phyloP scores from a whole-genome alignment of 1,139 yeast species.

The Kodamaea arcana region DNA sequence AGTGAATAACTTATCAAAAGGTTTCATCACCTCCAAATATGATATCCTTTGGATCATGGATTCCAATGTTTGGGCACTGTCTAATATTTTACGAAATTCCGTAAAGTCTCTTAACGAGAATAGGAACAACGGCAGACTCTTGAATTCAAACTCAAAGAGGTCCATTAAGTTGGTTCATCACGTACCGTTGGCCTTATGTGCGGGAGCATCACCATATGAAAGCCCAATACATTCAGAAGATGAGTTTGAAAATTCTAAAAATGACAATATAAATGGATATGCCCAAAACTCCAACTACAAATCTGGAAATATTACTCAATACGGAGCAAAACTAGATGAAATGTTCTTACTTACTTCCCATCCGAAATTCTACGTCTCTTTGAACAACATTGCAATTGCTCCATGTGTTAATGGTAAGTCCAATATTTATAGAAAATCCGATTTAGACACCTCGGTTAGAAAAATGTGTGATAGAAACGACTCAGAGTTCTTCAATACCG shows the following conservation, averaged over 20 bases:
- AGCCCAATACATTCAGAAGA: slow-evolving; percentile 1
- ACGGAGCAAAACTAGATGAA: slow-evolving; percentile 79
- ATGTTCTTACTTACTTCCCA: slow-evolving; percentile 83
- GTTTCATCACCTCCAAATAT: slow-evolving; percentile 60
- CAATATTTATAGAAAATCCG: slow-evolving; percentile 68
- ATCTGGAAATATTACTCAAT: slow-evolving; percentile 17
- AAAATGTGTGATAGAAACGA: slow-evolving; percentile 7
- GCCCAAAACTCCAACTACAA: slow-evolving; percentile 1
- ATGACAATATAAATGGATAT: background rate
- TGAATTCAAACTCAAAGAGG: slow-evolving; percentile 17
- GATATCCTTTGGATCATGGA: slow-evolving; percentile 88
- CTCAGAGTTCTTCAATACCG: slow-evolving; percentile 31
- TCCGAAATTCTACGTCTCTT: slow-evolving; percentile 76
- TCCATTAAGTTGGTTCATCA: slow-evolving; percentile 76
- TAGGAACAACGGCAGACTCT: slow-evolving; percentile 43
- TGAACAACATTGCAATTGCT: slow-evolving; percentile 72
- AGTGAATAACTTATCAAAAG: slow-evolving; percentile 79
- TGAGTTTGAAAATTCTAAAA: background rate
- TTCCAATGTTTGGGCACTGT: slow-evolving; percentile 77
- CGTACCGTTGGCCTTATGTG: slow-evolving; percentile 61
- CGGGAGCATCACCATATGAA: slow-evolving; percentile 6
- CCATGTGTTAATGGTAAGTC: slow-evolving; percentile 96
- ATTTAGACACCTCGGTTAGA: slow-evolving; percentile 60
- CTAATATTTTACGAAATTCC: slow-evolving; percentile 64
- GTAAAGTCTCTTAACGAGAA: slow-evolving; percentile 48